Conservation (phyloP, 441 rosid species). For the Biscutella laevigata region DNA sequence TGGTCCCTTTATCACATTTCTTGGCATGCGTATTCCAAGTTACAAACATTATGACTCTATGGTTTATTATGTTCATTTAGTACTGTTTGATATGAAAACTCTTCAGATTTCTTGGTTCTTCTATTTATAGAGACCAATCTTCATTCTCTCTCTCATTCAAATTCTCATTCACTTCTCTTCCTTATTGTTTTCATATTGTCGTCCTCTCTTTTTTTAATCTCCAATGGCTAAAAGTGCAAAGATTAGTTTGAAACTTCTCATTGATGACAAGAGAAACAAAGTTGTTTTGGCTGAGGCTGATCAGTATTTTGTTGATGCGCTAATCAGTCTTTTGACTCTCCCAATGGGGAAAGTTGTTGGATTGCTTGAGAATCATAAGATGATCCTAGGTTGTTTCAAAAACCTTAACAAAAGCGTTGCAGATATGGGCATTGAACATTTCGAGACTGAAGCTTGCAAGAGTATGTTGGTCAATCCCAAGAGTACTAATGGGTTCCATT, state of each 20-base stretch:
- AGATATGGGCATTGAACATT: neutral
- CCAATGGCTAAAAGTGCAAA: neutral
- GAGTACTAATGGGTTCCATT: neutral
- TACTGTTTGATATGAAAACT: neutral
- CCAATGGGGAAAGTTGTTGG: neutral
- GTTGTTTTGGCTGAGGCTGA: constrained; percentile 14
- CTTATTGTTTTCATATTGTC: neutral
- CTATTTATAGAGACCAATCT: neutral
- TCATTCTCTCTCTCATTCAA: neutral
- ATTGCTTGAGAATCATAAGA: neutral
- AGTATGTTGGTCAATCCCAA: neutral
- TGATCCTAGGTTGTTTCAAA: neutral
- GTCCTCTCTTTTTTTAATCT: neutral
- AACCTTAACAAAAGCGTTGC: constrained; percentile 9
- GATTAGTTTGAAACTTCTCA: constrained; percentile 6
- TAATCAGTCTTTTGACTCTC: neutral
- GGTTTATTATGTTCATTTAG: neutral
- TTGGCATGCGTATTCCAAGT: neutral
- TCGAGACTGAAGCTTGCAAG: constrained; percentile 5
- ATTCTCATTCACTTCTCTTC: neutral
- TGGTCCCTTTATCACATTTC: neutral
- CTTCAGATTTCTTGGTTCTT: neutral
- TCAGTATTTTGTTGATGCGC: constrained; percentile 3
- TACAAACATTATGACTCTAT: neutral
- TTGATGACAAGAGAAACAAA: constrained; percentile 10